Percentiles rank a stretch among this genome's conserved stretches.
Evolutionary conservation across 2,329 filamentous ascomycete species (phyloP).

Genomic region (Aureobasidium lini): DNA sequence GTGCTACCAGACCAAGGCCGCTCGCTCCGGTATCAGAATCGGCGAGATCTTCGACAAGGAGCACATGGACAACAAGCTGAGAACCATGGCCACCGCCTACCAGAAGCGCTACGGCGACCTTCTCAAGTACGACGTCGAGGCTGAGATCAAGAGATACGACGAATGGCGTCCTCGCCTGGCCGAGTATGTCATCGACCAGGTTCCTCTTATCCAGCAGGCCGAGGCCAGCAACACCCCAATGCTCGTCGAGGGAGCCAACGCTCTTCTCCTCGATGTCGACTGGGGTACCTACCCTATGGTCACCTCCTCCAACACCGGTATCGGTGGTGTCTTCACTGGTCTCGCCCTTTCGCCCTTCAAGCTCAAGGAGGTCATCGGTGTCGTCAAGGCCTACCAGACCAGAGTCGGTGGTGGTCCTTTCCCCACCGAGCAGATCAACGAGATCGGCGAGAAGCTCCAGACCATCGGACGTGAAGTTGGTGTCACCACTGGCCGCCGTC

Average conservation of each 20-base stretch:
- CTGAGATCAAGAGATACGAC: conserved; percentile 58
- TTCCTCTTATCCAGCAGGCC: conserved; percentile 55
- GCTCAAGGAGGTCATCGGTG: conserved; percentile 55
- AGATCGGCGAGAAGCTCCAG: conserved; percentile 50
- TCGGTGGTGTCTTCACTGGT: conserved; percentile 57
- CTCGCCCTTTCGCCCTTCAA: conserved; percentile 55
- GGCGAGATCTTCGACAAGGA: conserved; percentile 60
- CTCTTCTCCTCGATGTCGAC: conserved; percentile 61
- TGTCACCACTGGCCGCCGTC: conserved; percentile 51
- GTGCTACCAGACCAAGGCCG: conserved; percentile 56
- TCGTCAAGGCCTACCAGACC: conserved; percentile 63
- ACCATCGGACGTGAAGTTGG: conserved; percentile 49
- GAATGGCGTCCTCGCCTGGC: conserved; percentile 51
- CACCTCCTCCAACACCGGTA: conserved; percentile 52
- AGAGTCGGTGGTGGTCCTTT: conserved; percentile 52
- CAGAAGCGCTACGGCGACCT: conserved; percentile 63
- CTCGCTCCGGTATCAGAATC: conserved; percentile 59
- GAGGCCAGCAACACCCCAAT: conserved; percentile 54
- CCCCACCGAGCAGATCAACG: conserved; percentile 57
- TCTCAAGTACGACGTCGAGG: conserved; percentile 60
- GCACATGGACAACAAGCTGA: conserved; percentile 59
- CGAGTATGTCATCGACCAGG: conserved; percentile 58
- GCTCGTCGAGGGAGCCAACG: conserved; percentile 62
- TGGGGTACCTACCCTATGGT: conserved; percentile 56
- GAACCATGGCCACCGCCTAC: conserved; percentile 54